A percentile compares a stretch with the other conserved stretches of the same genome.
These are phyloP conservation scores for Baudoinia panamericana DNA, from an alignment of 495 filamentous ascomycete species.

Conservation along the genomic window DNA sequence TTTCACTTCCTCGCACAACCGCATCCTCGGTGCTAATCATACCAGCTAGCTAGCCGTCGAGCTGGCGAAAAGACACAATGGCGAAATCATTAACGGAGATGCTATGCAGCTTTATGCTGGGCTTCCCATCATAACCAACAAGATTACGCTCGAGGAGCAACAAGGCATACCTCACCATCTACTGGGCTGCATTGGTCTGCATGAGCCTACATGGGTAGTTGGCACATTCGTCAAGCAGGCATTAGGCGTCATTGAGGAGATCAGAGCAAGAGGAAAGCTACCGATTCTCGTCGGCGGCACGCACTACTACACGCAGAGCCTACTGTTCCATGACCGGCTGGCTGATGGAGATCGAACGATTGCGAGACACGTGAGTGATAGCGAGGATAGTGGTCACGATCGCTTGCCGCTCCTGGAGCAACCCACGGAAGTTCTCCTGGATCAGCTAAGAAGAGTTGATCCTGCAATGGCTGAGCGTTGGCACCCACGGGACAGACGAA, in stretches of 20 bases:
- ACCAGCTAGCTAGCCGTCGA: conserved; percentile 74
- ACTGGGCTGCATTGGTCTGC: conserved; percentile 57
- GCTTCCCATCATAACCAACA: conserved; percentile 90
- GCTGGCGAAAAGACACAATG: conserved; percentile 67
- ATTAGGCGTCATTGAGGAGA: conserved; percentile 57
- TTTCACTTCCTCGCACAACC: background rate
- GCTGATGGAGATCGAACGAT: conserved; percentile 33
- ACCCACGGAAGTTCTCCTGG: conserved; percentile 53
- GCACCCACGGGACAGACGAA: conserved; percentile 86
- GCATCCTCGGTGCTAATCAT: conserved; percentile 23
- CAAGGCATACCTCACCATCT: conserved; percentile 81
- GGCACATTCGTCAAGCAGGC: conserved; percentile 59
- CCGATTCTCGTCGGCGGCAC: conserved; percentile 91
- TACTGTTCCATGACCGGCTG: conserved; percentile 62
- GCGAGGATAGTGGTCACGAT: conserved; percentile 11
- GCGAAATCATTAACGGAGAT: conserved; percentile 95
- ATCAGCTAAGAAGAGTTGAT: conserved; percentile 64
- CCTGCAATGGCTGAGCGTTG: conserved; percentile 79
- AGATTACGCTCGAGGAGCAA: conserved; percentile 61
- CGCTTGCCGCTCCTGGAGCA: conserved; percentile 46
- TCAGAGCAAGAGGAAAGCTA: conserved; percentile 58
- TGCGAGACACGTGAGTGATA: conserved; percentile 16
- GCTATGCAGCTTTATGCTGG: conserved; percentile 98
- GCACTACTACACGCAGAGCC: conserved; percentile 81
- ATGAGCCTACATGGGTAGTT: conserved; percentile 72